Base-by-base conservation (phyloP, 1,284 basidiomycete genomes). In the Irpex sp. region DNA sequence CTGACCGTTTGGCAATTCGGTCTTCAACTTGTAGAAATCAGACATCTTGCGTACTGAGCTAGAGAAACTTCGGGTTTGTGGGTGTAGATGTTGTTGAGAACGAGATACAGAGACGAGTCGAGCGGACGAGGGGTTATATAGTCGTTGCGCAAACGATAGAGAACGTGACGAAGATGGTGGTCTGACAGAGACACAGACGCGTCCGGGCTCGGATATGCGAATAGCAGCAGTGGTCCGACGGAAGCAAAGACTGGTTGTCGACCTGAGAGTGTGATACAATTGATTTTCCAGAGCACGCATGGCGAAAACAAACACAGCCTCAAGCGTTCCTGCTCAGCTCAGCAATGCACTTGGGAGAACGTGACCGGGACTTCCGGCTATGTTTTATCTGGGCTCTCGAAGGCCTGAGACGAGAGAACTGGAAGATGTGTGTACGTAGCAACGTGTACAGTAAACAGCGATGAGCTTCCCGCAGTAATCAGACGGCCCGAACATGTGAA, bases 21-120 rank as follows among this genome's bases (percentile, higher is more conserved):
- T 83, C 68, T 87, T 87, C 69, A 91, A 79, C 49, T 81, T 79
- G 72, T 91, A 84, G 74, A 91, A 91, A 7, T 26, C 39, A 36
- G 63, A 60, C 61, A 60, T 58, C 33, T 58, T 19, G 21, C 4
- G 9, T 13, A 9, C 13, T n/a, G 43, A 46, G n/a, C 43, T 46
- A 46, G 43, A 46, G 43, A 46, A 46, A 46, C n/a, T 46, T 46
- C 15, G 15, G 53, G 26, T 55, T 2, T 35, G 53, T 15, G 53
- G n/a, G 11, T 21, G 50, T 53, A 17, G 50, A 54, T 9, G n/a
- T 6, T 19, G 36, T 9, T n/a, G 57, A 58, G 60, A 15, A n/a
- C 13, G n/a, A 49, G 55, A 37, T 60, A 35, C 2, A 33, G 33
- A n/a, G 17, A 8, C 4, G 36, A 21, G 9, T 13, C 21, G 19